Conservation (phyloP, 2,329 filamentous ascomycete genomes). For the Penicillium sp. region DNA sequence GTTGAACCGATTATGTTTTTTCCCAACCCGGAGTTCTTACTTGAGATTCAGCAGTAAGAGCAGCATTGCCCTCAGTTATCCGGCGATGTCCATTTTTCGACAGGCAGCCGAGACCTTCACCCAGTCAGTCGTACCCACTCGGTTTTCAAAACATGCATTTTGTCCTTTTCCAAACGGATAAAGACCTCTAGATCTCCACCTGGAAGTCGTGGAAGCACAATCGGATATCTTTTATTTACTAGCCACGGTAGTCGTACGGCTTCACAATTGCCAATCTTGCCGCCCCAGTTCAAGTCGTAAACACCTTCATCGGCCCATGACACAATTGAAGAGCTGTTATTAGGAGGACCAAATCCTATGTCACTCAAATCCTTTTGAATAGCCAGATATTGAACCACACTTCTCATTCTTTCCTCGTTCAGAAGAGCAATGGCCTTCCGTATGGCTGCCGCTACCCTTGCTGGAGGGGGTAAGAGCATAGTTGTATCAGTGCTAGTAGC, state of each 20-base stretch:
- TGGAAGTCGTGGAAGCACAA: not conserved
- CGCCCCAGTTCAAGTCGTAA: not conserved
- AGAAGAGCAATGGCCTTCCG: not conserved
- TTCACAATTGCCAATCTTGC: not conserved
- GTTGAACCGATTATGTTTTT: too few species aligned
- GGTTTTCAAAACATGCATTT: not conserved
- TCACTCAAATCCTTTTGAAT: not conserved
- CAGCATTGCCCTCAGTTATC: too few species aligned
- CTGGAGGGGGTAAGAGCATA: not conserved
- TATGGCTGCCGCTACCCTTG: not conserved
- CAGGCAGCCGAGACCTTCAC: too few species aligned
- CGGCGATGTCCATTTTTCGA: too few species aligned
- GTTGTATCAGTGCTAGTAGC: not conserved
- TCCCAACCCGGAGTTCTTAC: too few species aligned
- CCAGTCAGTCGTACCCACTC: too few species aligned
- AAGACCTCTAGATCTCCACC: not conserved
- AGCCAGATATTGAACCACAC: not conserved
- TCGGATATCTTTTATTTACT: not conserved
- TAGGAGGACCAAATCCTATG: not conserved
- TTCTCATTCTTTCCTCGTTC: not conserved
- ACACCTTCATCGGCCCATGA: not conserved
- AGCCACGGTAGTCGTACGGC: not conserved
- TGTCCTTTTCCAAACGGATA: not conserved
- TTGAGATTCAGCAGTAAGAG: too few species aligned
- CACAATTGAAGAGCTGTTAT: not conserved